Evolutionary conservation across 1,139 yeast species (phyloP), one percentile per base, ranked within the genome.

Genomic region (Meyerozyma carpophila): DNA sequence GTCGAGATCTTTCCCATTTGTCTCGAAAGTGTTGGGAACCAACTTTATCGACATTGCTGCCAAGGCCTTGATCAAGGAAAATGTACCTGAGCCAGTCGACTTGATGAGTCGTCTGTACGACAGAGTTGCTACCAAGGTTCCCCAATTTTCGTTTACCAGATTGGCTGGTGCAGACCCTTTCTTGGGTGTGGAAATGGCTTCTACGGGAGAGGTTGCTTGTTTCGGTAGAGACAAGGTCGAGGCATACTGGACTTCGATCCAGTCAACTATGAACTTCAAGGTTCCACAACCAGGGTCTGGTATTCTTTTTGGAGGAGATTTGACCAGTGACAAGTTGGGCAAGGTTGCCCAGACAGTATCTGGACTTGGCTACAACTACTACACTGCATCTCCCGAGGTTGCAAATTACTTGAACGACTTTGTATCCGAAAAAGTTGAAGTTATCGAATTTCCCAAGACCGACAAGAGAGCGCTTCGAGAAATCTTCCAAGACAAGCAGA

Each of bases 131-230:
- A 86, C 95, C 47, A 93, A 93, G 73, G 97, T 91, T 39, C 98
- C 98, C 42, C 98, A 93, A 70, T 93, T 93, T 68, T 91, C 98
- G 2, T 93, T 91, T 74, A 90, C 98, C 39, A 85, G 98, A 72
- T 78, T 93, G 58, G 97, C 98, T 11, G 98, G 98, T 53, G 98
- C 98, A 40, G 98, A 93, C 66, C 98, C 98, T 52, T 90, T 87
- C 77, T 77, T 93, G 61, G 98, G 98, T 48, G 98, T 93, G 53
- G 98, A 93, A 73, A 93, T 93, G 98, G 86, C 98, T 6, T 91
- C 98, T 11, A 93, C 98, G 41, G 98, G 98, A 64, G 98, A 93
- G 72, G 85, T 93, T 61, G 98, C 98, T 25, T 87, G 96, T 64
- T 93, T 93, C 62, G 98, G 98, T 58, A 75, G 73, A 52, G 84